Evolutionary conservation across 805 yeast genomes (phyloP), one percentile per base, ranked within the genome.

Genomic region (Saccharomycopsis javanensis): DNA sequence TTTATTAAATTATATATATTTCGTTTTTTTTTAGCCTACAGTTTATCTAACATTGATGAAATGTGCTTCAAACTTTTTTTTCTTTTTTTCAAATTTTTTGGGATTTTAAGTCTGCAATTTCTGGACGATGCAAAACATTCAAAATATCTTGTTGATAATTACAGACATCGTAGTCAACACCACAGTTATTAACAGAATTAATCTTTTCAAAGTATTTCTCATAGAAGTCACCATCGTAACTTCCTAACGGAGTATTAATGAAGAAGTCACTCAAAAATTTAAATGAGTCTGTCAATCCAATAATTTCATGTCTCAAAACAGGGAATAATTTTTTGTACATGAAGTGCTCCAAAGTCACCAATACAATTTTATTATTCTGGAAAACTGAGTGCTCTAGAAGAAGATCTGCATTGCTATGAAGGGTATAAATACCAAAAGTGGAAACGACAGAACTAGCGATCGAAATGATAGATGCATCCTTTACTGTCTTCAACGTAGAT

Each of bases 241-340:
- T 77, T 51, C 97, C 97, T 58, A 90, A 78, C 4, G 94, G 83
- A 0, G 96, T 82, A 69, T 89, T 87, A 66, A 90, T 77, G 73
- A 86, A 79, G 68, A 78, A 85, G 71, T 90, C 96, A 45, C 88
- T 81, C 61, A 86, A 77, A 23, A 42, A 42, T 70, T 85, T 81
- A 76, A 90, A 90, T 1, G 95, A 79, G 70, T 90, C 97, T 4
- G 96, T 86, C 64, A 87, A 75, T 0, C 86, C 85, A 68, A 88
- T 81, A 56, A 85, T 86, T 65, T 85, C 81, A 31, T 81, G 79
- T 69, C 96, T 76, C 45, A 85, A 67, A 27, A 71, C 72, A 27
- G 73, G 69, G 61, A 85, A 71, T 61, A 82, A 67, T 53, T 67
- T 67, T 48, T 76, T 76, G 56, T 79, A 74, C 56, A 75, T 71